Evolutionary conservation across 768 basidiomycete species (phyloP), one percentile per base, ranked within the genome.

Genomic region (Podaxis sp.): DNA sequence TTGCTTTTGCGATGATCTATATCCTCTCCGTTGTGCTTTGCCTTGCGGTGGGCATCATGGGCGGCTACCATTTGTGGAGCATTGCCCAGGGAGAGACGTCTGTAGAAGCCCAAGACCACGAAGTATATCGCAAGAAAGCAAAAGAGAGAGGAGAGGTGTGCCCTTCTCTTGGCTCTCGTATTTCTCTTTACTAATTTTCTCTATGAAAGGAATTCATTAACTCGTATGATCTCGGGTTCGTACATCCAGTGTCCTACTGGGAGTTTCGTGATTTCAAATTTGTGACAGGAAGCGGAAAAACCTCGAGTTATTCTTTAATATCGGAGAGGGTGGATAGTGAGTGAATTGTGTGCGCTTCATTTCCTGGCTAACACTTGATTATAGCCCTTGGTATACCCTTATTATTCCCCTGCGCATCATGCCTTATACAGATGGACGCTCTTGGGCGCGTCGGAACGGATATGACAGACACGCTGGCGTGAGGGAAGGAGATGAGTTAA

Each of bases 61-160:
- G 85, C 3, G 69, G 76, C 2, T 95, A 86, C 76, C 92, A 94
- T 65, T 64, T 95, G 1, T 90, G 85, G 78, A 82, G 89, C 60
- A 75, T 97, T 12, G 73, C 84, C 0, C 72, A 78, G 39, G 95
- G 88, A 0, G 95, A 98, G 72, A 98, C 95, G 0, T 84, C 89
- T 1, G 96, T 99, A 6, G 97, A 99, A 74, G 82, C 83, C 5
- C 93, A 95, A 66, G 96, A 99, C 68, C 86, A 95, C 68, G 86
- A 87, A 7, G 82, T 89, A 30, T 96, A 99, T 70, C 79, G 84
- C 1, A 84, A 78, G 61, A 74, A 85, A 39, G 95, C 95, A 1
- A 83, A 84, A 61, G 74, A 78, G 9, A 79, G 94, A 26, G 87
- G 87, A 46, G 85, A 92, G 75, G 92, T 90, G 63, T 39, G 84